Evolutionary conservation across 1,284 basidiomycete species (phyloP).

Genomic region (Porodaedalea pini): DNA sequence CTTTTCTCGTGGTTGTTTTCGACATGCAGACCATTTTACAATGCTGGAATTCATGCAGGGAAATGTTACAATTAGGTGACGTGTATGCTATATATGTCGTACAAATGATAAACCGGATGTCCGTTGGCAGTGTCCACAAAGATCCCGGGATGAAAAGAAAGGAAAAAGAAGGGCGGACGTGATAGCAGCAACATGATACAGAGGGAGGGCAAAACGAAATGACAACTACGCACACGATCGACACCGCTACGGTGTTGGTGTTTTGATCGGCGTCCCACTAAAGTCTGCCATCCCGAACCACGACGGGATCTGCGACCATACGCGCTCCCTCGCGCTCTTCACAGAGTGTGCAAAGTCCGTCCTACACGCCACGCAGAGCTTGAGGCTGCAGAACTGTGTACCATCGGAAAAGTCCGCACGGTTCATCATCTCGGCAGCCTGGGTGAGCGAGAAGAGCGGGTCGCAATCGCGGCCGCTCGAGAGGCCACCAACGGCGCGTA

Average conservation of each 20-base stretch:
- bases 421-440: constrained; percentile 65
- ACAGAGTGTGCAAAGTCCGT: constrained; percentile 52
- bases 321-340: constrained; percentile 51
- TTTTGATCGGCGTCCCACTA: not conserved
- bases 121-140: not conserved
- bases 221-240: not conserved
- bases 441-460: constrained; percentile 61
- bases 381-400: constrained; percentile 49
- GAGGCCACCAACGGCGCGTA: constrained; percentile 66
- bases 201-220: not conserved
- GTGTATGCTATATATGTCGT: not conserved
- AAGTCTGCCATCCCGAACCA: constrained; percentile 57
- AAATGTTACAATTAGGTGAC: not conserved
- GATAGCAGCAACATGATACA: not conserved
- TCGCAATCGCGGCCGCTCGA: constrained; percentile 69
- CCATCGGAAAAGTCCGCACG: constrained; percentile 68
- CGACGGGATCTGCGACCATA: constrained; percentile 58
- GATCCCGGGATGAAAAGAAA: not conserved
- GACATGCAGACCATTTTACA: no score
- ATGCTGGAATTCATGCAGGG: not conserved
- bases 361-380: constrained; percentile 60
- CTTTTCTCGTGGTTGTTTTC: no score
- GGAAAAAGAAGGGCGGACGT: not conserved
- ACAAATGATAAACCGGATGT: not conserved
- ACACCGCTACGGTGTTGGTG: not conserved